A percentile compares a stretch with the other conserved stretches of the same genome.
phyloP scores from a whole-genome alignment of 768 basidiomycete genomes.

The Boletus rubescentipes region DNA sequence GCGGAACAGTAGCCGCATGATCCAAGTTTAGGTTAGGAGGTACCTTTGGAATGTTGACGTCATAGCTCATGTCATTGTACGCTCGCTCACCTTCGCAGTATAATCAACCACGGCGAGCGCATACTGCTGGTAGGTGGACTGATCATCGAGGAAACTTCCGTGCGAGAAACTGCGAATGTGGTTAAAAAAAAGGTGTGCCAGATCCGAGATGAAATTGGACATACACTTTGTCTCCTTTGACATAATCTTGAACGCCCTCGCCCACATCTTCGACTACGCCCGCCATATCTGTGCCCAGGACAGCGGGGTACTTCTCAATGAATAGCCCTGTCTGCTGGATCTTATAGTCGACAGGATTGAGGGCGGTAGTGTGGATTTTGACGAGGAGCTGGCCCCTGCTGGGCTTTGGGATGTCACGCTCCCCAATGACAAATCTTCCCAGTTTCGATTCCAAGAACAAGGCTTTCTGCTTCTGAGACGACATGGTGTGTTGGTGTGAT shows the following conservation, averaged over 20 bases:
- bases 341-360: constrained; percentile 50
- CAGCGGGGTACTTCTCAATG: constrained; percentile 35
- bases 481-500: constrained; percentile 13
- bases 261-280: constrained; percentile 42
- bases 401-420: constrained; percentile 32
- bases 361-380: constrained; percentile 37
- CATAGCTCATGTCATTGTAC: not conserved
- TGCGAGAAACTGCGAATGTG: constrained; percentile 17
- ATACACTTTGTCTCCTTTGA: constrained; percentile 43
- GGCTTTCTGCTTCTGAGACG: constrained; percentile 28
- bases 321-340: constrained; percentile 33
- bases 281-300: constrained; percentile 37
- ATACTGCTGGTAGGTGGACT: constrained; percentile 42
- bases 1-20: constrained; percentile 46
- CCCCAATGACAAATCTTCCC: constrained; percentile 31
- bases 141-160: constrained; percentile 33
- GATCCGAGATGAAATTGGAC: constrained; percentile 2
- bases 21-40: constrained; percentile 45
- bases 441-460: constrained; percentile 28
- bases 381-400: constrained; percentile 42
- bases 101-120: constrained; percentile 32
- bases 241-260: constrained; percentile 33
- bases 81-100: constrained; percentile 36
- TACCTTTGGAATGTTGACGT: constrained; percentile 33
- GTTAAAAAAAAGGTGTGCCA: not conserved